Evolutionary conservation across 768 basidiomycete species (phyloP).

Genomic region (Dacryopinax spathularia): DNA sequence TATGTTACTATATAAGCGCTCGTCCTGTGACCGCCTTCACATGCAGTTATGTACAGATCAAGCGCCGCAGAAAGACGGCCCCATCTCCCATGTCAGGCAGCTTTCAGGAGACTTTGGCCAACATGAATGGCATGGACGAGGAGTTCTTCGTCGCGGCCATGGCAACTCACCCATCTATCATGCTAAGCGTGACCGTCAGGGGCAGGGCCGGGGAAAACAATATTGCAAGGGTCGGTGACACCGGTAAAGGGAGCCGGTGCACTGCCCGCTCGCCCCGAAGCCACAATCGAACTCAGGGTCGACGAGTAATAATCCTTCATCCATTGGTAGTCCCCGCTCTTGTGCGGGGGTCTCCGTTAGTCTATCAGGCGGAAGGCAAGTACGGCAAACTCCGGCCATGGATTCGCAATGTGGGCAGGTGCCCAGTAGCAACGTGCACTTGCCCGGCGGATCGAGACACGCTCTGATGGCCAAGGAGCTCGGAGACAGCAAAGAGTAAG

Average conservation of each 20-base stretch:
- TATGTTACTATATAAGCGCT: not conserved
- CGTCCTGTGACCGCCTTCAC: not conserved
- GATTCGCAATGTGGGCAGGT: not conserved
- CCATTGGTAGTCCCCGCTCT: not conserved
- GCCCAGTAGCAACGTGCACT: not conserved
- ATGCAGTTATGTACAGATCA: not conserved
- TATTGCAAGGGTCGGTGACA: too few relatives aligned
- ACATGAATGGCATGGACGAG: too few relatives aligned
- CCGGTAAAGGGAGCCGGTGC: too few relatives aligned
- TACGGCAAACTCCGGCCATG: not conserved
- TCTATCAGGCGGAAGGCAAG: not conserved
- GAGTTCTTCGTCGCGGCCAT: too few relatives aligned
- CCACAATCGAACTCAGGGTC: not conserved
- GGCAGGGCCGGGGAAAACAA: too few relatives aligned
- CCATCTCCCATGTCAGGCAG: too few relatives aligned
- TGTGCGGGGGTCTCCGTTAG: not conserved
- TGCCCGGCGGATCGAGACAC: not conserved
- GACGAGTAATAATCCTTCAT: not conserved
- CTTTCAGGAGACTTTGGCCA: too few relatives aligned
- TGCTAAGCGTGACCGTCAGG: too few relatives aligned
- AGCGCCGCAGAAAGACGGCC: too few relatives aligned
- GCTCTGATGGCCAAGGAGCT: not conserved
- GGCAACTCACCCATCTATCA: too few relatives aligned
- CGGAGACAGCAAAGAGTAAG: too few relatives aligned
- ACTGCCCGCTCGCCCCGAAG: too few relatives aligned